Conservation (phyloP, 257 asterid genomes). For the Przewalskia tangutica region DNA sequence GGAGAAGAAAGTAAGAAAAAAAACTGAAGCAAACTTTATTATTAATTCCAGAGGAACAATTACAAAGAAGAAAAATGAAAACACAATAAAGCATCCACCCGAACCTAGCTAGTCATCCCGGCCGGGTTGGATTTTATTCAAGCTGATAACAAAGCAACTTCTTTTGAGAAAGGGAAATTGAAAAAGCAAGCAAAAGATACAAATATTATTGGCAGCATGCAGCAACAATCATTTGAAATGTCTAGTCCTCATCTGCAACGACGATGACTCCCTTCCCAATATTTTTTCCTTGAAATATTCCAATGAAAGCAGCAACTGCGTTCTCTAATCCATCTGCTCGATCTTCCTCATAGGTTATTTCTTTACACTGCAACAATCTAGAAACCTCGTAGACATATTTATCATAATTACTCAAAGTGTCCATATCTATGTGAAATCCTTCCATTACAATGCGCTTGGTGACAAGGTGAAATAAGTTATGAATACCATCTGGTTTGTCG, state of each 20-base stretch:
- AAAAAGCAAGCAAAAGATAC: not conserved
- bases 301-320: constrained; percentile 2
- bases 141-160: not conserved
- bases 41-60: not conserved
- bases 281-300: constrained; percentile 1
- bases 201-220: no score
- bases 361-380: no score
- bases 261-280: constrained; percentile 1
- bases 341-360: constrained; percentile 3
- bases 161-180: no score
- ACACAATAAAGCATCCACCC: not conserved
- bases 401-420: no score
- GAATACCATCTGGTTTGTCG: no score
- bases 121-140: not conserved
- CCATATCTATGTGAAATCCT: no score
- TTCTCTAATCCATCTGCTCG: constrained; percentile 2
- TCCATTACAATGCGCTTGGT: no score
- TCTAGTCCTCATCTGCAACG: not conserved
- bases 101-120: not conserved
- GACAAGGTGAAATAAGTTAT: no score
- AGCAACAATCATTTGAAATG: no score
- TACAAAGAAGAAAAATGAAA: not conserved
- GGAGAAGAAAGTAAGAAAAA: no score
- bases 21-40: not conserved
- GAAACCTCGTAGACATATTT: no score